Base-by-base conservation (phyloP, 306 rosid species). In the Cyamopsis tetragonoloba region DNA sequence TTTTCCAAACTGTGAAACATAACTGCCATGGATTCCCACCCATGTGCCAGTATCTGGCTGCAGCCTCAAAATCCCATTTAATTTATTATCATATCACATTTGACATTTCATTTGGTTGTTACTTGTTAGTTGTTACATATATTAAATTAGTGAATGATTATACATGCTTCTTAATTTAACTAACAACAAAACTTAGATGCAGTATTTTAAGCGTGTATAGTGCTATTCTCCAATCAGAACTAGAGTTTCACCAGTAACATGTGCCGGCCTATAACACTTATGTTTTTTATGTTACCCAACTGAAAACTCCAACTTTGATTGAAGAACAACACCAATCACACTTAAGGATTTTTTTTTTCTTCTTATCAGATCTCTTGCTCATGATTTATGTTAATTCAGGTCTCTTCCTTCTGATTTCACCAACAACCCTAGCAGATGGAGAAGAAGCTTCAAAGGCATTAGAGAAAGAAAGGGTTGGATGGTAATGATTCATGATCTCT, bases 381-480 rank as follows among this genome's bases (percentile, higher is more conserved):
- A 47, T 51, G 30, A 14, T 17, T 9, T 23, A 30, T 44, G 14
- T 31, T 7, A 54, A 58, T 62, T 13, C 79, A 89, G 98, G 82
- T 75, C 80, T 30, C 70, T 77, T 13, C 85, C 87, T 13, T 79
- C 88, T 30, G 96, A 89, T 82, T 84, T 76, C 35, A 77, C 73
- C 55, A 83, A 46, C 54, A 78, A 42, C 7, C 73, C 66, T 1
- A 83, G 89, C 42, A 83, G 81, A 79, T 85, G 98, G 93, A 82
- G 39, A 78, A 85, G 93, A 75, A 80, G 79, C 2, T 79, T 84
- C 30, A 73, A 82, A 0, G 73, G 88, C 5, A 88, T 80, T 3
- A 74, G 82, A 30, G 95, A 87, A 10, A 83, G 98, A 76, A 93
- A 93, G 51, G 97, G 98, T 6, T 93, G 98, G 97, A 93, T 88